phyloP scores from a whole-genome alignment of 2,329 filamentous ascomycete genomes.

The Phyllosticta capitalensis region DNA sequence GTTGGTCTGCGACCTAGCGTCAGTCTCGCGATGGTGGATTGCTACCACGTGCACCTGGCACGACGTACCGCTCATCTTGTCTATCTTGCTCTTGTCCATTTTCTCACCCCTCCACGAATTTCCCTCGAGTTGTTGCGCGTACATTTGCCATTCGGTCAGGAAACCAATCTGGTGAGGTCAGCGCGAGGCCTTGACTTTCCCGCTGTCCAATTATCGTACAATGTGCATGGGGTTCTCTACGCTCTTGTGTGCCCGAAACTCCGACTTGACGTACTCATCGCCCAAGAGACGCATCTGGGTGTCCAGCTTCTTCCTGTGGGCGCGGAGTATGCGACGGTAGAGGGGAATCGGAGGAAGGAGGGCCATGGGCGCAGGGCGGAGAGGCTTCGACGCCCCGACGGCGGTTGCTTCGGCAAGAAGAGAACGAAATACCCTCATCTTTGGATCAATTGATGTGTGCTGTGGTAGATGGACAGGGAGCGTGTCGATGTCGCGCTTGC shows the following conservation, averaged over 20 bases:
- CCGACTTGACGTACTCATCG: conserved; percentile 85
- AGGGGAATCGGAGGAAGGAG: conserved; percentile 80
- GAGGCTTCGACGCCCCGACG: conserved; percentile 23
- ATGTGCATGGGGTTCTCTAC: conserved; percentile 89
- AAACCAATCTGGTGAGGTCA: conserved; percentile 65
- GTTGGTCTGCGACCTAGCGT: conserved; percentile 56
- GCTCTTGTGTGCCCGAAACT: conserved; percentile 75
- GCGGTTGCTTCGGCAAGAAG: conserved; percentile 26
- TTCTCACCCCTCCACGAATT: conserved; percentile 76
- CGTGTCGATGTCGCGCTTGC: background rate
- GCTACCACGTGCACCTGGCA: background rate
- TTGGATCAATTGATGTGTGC: conserved; percentile 2
- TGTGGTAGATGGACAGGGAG: background rate
- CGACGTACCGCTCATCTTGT: conserved; percentile 82
- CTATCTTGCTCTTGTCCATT: conserved; percentile 71
- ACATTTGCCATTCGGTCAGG: conserved; percentile 90
- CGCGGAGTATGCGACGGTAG: conserved; percentile 77
- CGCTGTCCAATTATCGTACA: conserved; percentile 42
- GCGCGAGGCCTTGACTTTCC: background rate
- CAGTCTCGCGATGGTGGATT: background rate
- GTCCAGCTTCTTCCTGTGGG: conserved; percentile 71
- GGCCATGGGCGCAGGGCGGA: conserved; percentile 45
- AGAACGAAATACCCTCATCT: background rate
- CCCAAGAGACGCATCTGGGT: conserved; percentile 69
- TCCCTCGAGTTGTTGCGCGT: conserved; percentile 85